These are phyloP conservation scores for Quercus glauca DNA, from an alignment of 306 rosid genomes.

Conservation along the genomic window DNA sequence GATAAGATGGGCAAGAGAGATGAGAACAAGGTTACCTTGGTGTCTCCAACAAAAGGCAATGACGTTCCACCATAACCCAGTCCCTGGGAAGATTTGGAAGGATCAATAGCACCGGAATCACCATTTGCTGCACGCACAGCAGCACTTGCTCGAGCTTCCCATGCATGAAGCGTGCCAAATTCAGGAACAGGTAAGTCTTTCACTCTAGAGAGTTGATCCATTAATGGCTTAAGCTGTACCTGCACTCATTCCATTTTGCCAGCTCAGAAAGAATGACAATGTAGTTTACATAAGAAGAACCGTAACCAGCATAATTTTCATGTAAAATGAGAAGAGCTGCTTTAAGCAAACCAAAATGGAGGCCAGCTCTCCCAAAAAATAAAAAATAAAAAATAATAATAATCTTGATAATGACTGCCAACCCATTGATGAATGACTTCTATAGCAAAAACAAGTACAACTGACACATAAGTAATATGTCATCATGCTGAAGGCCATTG, in stretches of 20 bases:
- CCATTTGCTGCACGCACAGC: conserved; percentile 80
- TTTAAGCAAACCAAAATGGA: conserved; percentile 14
- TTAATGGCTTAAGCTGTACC: conserved; percentile 89
- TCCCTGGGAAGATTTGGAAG: conserved; percentile 66
- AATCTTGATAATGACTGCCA: background rate
- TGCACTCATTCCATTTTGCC: conserved; percentile 31
- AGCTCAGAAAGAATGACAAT: background rate
- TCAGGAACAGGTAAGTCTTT: conserved; percentile 94
- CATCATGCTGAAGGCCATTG: background rate
- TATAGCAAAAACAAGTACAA: background rate
- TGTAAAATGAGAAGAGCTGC: conserved; percentile 5
- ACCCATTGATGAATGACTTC: background rate
- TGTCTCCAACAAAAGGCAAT: conserved; percentile 90
- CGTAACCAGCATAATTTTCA: conserved; percentile 4
- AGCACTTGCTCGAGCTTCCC: conserved; percentile 93
- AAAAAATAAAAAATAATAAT: background rate
- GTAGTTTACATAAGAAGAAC: background rate
- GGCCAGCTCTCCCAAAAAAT: background rate
- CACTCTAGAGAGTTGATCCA: conserved; percentile 78
- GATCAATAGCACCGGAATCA: conserved; percentile 55
- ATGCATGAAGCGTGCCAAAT: conserved; percentile 88
- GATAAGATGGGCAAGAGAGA: background rate
- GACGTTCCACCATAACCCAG: conserved; percentile 78
- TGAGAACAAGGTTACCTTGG: conserved; percentile 60
- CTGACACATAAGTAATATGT: background rate